Evolutionary conservation across 805 yeast species (phyloP).

Genomic region (Candida coquimbonensis): DNA sequence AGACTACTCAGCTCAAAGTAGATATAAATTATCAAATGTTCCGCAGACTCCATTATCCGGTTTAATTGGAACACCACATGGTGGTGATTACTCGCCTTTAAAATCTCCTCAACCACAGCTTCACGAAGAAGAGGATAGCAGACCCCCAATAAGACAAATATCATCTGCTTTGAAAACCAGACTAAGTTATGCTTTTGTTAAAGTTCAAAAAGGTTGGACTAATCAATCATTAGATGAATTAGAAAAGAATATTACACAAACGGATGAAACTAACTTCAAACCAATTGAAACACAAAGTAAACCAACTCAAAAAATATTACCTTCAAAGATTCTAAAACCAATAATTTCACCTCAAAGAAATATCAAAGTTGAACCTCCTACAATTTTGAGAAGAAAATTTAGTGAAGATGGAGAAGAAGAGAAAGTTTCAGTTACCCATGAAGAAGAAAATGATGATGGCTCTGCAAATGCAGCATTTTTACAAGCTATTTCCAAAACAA

Average conservation of each 20-base stretch:
- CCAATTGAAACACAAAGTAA: not conserved
- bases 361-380: slow-evolving; percentile 4
- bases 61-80: not conserved
- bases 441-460: slow-evolving; percentile 16
- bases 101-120: slow-evolving; percentile 20
- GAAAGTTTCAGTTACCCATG: not conserved
- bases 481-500: slow-evolving; percentile 29
- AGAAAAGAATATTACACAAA: slow-evolving; percentile 15
- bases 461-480: slow-evolving; percentile 35
- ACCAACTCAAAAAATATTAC: slow-evolving; percentile 1
- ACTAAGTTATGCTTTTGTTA: slow-evolving; percentile 34
- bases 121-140: slow-evolving; percentile 20
- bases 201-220: slow-evolving; percentile 28
- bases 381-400: slow-evolving; percentile 8
- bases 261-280: slow-evolving; percentile 2
- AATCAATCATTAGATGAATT: slow-evolving; percentile 24
- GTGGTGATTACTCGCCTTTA: slow-evolving; percentile 16
- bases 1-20: not conserved
- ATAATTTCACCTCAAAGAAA: slow-evolving; percentile 5
- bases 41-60: slow-evolving; percentile 18
- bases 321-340: slow-evolving; percentile 5
- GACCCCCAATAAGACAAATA: slow-evolving; percentile 33
- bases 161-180: slow-evolving; percentile 34
- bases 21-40: slow-evolving; percentile 15
- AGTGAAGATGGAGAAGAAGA: not conserved